Conservation (phyloP, 306 rosid genomes). For the Fragaria nilgerrensis region DNA sequence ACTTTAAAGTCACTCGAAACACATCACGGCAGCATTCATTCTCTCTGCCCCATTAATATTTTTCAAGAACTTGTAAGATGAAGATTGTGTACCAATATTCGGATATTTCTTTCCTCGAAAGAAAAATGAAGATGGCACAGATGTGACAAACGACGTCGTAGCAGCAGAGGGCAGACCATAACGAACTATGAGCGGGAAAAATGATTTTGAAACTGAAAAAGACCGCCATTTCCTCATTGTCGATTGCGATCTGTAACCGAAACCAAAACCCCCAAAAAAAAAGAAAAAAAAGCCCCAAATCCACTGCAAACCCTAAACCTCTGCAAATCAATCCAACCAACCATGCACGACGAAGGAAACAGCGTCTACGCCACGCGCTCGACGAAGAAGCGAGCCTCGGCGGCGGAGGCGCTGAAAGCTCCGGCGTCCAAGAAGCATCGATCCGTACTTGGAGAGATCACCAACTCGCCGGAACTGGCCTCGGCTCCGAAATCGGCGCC, state of each 20-base stretch:
- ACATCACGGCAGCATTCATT: too few relatives aligned
- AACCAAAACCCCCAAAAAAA: too few relatives aligned
- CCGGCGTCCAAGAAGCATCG: constrained; percentile 31
- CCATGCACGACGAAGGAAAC: constrained; percentile 16
- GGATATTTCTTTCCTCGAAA: too few relatives aligned
- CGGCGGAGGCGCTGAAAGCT: constrained; percentile 9
- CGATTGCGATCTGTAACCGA: neutral
- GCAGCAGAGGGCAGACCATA: neutral
- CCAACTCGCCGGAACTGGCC: constrained; percentile 24
- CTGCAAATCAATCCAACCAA: neutral
- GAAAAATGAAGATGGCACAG: too few relatives aligned
- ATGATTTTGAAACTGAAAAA: neutral
- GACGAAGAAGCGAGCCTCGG: constrained; percentile 22
- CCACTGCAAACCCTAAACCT: neutral
- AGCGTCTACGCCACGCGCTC: neutral
- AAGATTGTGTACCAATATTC: too few relatives aligned
- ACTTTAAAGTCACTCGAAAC: too few relatives aligned
- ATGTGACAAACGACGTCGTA: neutral
- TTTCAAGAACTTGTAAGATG: too few relatives aligned
- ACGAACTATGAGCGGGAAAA: constrained; percentile 10
- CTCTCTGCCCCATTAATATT: too few relatives aligned
- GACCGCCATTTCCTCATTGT: constrained; percentile 1
- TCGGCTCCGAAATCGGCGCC: constrained; percentile 14
- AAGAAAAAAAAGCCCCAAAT: neutral
- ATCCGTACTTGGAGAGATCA: constrained; percentile 30